These are phyloP conservation scores for Vitis rupestris DNA, from an alignment of 164 flowering plant species.

Conservation along the genomic window DNA sequence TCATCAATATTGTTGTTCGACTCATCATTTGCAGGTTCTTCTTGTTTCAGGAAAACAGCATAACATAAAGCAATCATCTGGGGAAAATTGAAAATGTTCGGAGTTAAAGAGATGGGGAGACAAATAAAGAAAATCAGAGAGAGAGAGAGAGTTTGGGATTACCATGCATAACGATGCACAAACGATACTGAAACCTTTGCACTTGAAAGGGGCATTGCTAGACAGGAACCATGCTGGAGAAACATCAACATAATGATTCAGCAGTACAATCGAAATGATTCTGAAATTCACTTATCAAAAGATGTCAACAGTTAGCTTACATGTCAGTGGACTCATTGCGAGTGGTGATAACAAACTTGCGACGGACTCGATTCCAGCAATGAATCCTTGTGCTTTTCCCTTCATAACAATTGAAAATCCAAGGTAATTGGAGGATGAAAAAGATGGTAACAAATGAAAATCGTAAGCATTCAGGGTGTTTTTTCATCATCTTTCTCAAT, in stretches of 20 bases:
- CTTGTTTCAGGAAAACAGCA: slow-evolving; percentile 43
- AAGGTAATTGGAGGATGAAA: neutral
- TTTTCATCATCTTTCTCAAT: no score
- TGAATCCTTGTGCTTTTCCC: slow-evolving; percentile 88
- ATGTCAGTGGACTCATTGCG: slow-evolving; percentile 80
- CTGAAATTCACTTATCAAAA: neutral
- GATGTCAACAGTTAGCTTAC: slow-evolving; percentile 40
- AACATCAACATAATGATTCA: neutral
- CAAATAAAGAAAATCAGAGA: slow-evolving; percentile 6
- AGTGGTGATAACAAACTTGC: slow-evolving; percentile 79
- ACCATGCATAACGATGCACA: slow-evolving; percentile 71
- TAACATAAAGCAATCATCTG: slow-evolving; percentile 46
- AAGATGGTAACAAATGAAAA: neutral
- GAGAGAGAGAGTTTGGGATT: slow-evolving; percentile 8
- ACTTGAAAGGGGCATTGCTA: slow-evolving; percentile 68
- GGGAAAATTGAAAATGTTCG: neutral
- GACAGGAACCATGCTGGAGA: slow-evolving; percentile 68
- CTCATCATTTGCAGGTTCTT: slow-evolving; percentile 13
- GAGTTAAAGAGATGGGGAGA: neutral
- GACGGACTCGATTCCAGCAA: slow-evolving; percentile 74
- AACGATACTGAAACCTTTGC: slow-evolving; percentile 85
- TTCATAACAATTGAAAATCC: slow-evolving; percentile 8
- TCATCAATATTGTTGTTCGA: slow-evolving; percentile 18
- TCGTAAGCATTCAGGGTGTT: neutral
- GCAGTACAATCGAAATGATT: neutral